Base-by-base conservation (phyloP, 805 yeast genomes). In the Starmera caribaea region DNA sequence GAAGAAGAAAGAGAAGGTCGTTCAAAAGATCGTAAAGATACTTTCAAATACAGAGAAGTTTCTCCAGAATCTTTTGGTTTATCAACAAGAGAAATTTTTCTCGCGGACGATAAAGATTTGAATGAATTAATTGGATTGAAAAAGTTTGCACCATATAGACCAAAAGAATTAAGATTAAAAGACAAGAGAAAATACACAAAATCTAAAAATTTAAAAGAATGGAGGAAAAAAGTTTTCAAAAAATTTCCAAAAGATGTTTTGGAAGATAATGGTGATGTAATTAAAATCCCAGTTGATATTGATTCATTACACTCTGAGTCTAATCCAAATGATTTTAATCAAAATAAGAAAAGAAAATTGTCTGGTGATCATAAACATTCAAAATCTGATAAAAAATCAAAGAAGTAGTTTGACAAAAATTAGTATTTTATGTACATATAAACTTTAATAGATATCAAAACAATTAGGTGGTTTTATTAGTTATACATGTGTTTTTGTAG, bases 21-120 rank as follows among this genome's bases (percentile, higher is more conserved):
- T 44, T 66, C 76, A 1, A 63, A 65, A 26, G 60, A 66, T 8
- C 59, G 60, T 34, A 69, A 59, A 5, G 68, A 66, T 3, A 72
- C 68, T 40, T 90, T 92, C 71, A 79, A 78, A 51, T 92, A 92
- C 57, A 75, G 97, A 52, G 95, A 88, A 51, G 97, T 92, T 4
- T 88, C 96, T 1, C 97, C 98, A 8, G 97, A 92, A 53, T 66
- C 88, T 9, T 92, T 75, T 63, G 97, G 97, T 11, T 69, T 92
- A 37, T 70, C 84, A 0, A 73, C 92, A 0, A 71, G 92, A 45
- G 98, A 92, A 51, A 92, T 92, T 36, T 67, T 92, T 39, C 64
- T 86, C 42, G 98, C 98, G 12, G 90, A 85, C 54, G 98, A 92
- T 58, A 70, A 73, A 44, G 83, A 81, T 37, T 69, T 92, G 59